Conservation (phyloP, 106 monocot genomes). For the Gastrodia elata region DNA sequence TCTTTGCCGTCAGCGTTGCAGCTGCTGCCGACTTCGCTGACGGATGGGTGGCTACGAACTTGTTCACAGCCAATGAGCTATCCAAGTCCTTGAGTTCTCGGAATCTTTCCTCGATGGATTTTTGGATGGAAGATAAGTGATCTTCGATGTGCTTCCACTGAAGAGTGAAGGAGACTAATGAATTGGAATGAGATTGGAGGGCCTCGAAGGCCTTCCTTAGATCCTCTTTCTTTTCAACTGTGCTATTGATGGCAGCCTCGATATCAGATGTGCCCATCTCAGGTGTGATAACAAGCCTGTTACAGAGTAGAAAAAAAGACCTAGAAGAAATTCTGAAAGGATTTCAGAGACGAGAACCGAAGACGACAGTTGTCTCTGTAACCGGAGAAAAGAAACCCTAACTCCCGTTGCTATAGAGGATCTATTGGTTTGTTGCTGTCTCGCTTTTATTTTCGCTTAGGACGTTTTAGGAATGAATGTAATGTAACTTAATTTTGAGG, state of each 20-base stretch:
- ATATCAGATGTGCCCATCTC: constrained; percentile 11
- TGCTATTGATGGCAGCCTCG: constrained; percentile 26
- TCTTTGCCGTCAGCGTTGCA: no score
- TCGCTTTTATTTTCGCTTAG: no score
- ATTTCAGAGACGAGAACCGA: no score
- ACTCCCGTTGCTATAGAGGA: no score
- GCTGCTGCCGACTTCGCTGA: no score
- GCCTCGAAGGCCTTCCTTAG: constrained; percentile 36
- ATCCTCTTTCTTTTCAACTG: constrained; percentile 37
- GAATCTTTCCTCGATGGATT: constrained; percentile 36
- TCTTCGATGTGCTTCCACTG: constrained; percentile 47
- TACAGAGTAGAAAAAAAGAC: not conserved
- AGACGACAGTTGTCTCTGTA: no score
- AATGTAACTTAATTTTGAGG: no score
- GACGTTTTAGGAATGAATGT: no score
- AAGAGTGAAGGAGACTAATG: constrained; percentile 36
- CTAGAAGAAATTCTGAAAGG: not conserved
- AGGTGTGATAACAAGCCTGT: not conserved
- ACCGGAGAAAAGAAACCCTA: no score
- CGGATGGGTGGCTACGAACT: not conserved
- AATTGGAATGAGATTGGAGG: constrained; percentile 31
- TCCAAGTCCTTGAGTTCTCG: constrained; percentile 21
- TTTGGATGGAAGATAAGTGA: constrained; percentile 28
- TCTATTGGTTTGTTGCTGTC: no score
- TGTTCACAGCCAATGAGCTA: not conserved